Base-by-base conservation (phyloP, 306 rosid species). In the Dryas alaskensis region DNA sequence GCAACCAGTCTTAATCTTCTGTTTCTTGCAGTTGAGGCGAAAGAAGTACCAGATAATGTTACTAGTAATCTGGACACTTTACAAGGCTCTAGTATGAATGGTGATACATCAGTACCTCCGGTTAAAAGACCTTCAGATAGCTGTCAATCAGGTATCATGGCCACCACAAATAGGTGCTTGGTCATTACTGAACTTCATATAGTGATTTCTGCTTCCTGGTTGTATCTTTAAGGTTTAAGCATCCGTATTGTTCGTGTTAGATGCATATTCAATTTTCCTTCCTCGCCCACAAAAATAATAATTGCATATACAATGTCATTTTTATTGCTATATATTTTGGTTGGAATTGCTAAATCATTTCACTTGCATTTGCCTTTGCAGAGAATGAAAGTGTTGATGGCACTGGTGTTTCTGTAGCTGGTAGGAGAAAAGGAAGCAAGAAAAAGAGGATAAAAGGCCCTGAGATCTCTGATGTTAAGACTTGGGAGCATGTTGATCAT, bases 401-500 rank as follows among this genome's bases (percentile, higher is more conserved):
- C 47, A 81, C 66, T 50, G 71, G 52, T 75, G 17, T 48, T 43
- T 64, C 76, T 72, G 82, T 74, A 47, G 67, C 82, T 85, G 79
- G 83, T 78, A 76, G 67, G 65, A 79, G 63, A 73, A 89, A 80
- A 81, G 87, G 89, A 82, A 80, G 64, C 74, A 58, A 79, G 55
- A 91, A 82, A 81, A 91, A 89, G 91, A 91, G 92, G 80, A 80
- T 81, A 73, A 89, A 76, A 71, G 73, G 86, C 77, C 83, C 81
- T 53, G 86, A 76, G 54, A 73, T 87, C 51, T 45, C 76, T 31
- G 62, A 70, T 49, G 43, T 86, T 46, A 88, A 85, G 83, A 75
- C 91, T 40, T 89, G 95, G 90, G 95, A 89, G 72, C 97, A 91
- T 81, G 48, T 89, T 79, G 98, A 94, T 89, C 97, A 91, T 48